phyloP scores from a whole-genome alignment of 306 rosid species.

The Cucumis hystrix region DNA sequence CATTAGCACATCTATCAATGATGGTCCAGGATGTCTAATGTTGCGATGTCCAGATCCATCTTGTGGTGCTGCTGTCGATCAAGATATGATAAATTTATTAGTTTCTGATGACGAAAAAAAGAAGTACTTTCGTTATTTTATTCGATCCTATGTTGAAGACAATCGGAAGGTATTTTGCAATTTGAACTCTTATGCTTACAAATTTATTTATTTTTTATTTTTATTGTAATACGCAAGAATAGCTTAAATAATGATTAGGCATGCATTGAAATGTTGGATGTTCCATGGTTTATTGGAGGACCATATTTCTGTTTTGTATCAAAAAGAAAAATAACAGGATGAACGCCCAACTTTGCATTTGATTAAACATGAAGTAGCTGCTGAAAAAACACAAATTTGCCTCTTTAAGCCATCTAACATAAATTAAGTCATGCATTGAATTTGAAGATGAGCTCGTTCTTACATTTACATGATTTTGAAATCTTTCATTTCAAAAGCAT shows the following conservation, averaged over 20 bases:
- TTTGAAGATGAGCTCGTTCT: not conserved
- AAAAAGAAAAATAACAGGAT: too few relatives aligned
- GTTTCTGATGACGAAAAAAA: slow-evolving; percentile 46
- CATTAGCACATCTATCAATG: slow-evolving; percentile 69
- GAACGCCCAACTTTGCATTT: too few relatives aligned
- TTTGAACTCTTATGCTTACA: not conserved
- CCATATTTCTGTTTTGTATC: too few relatives aligned
- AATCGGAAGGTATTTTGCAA: slow-evolving; percentile 53
- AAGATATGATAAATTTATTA: slow-evolving; percentile 56
- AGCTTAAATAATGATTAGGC: not conserved
- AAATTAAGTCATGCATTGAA: not conserved
- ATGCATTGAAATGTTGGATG: not conserved
- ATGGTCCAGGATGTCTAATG: slow-evolving; percentile 89
- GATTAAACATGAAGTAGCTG: too few relatives aligned
- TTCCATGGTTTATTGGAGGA: too few relatives aligned
- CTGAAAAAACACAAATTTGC: too few relatives aligned
- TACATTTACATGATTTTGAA: not conserved
- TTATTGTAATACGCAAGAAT: not conserved
- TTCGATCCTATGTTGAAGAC: slow-evolving; percentile 85
- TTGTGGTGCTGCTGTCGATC: slow-evolving; percentile 69
- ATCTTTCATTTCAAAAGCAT: not conserved
- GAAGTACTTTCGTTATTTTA: slow-evolving; percentile 66
- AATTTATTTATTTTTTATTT: not conserved
- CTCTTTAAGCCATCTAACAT: too few relatives aligned
- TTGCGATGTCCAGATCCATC: slow-evolving; percentile 90